Evolutionary conservation across 106 monocot genomes (phyloP).

Genomic region (Dendrobium catenatum): DNA sequence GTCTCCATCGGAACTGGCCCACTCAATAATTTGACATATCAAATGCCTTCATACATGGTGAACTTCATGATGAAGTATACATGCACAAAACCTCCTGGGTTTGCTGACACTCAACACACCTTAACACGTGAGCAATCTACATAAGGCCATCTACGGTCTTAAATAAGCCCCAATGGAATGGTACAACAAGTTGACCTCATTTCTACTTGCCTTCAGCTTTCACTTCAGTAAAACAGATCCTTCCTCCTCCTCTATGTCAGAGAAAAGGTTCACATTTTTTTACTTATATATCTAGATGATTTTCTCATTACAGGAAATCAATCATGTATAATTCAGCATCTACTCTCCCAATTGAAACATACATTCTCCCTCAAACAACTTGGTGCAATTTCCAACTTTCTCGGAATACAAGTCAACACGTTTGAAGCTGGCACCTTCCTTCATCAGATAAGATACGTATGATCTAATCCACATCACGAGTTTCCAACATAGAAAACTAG

Average conservation of each 20-base stretch:
- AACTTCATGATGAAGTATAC: slow-evolving; percentile 2
- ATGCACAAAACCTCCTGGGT: slow-evolving; percentile 8
- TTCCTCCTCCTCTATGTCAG: neutral
- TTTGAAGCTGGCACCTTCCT: too few relatives aligned
- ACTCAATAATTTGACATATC: neutral
- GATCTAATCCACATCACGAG: too few relatives aligned
- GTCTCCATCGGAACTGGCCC: neutral
- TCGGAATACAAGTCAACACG: too few relatives aligned
- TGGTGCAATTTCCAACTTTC: too few relatives aligned
- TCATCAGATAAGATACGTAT: too few relatives aligned
- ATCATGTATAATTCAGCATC: too few relatives aligned
- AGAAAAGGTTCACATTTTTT: neutral
- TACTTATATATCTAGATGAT: neutral
- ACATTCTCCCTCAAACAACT: too few relatives aligned
- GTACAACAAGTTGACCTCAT: neutral
- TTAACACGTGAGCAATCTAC: slow-evolving; percentile 1
- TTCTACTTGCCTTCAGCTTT: neutral
- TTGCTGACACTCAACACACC: neutral
- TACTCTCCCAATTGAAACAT: too few relatives aligned
- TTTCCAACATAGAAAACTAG: too few relatives aligned
- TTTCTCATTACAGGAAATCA: neutral
- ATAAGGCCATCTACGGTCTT: neutral
- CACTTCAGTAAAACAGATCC: neutral
- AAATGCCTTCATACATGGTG: slow-evolving; percentile 16
- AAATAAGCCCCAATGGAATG: neutral